Percentiles rank a stretch among this genome's conserved stretches.
These are phyloP conservation scores for Chytriomyces sp. DNA, from an alignment of 192 early-diverging fungal genomes.

Conservation along the genomic window DNA sequence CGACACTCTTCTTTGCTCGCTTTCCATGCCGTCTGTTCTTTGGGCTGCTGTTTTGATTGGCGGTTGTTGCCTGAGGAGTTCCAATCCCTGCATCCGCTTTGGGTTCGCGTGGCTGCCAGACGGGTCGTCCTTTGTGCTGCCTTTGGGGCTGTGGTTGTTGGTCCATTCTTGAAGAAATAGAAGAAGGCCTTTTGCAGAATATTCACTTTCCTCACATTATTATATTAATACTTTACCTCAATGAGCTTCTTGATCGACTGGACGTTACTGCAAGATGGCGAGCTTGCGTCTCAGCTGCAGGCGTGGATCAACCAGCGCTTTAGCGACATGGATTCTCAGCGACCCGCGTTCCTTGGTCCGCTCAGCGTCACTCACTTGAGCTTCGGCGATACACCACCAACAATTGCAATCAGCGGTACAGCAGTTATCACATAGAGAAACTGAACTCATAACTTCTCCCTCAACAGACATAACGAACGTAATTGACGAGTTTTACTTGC, in stretches of 20 bases:
- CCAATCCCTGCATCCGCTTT: not conserved
- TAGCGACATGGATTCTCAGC: slow-evolving; percentile 37
- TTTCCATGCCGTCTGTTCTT: not conserved
- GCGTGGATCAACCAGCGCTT: slow-evolving; percentile 60
- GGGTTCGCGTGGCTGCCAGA: not conserved
- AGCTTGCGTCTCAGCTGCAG: slow-evolving; percentile 46
- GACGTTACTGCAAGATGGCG: slow-evolving; percentile 52
- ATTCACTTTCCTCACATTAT: too few species aligned
- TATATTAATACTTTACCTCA: not conserved
- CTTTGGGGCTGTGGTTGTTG: too few species aligned
- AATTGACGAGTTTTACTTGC: slow-evolving; percentile 57
- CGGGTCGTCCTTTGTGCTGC: not conserved
- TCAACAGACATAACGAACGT: slow-evolving; percentile 42
- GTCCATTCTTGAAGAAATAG: too few species aligned
- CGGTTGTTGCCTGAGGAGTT: not conserved
- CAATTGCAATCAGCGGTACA: slow-evolving; percentile 46
- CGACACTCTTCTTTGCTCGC: not conserved
- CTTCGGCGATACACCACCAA: slow-evolving; percentile 59
- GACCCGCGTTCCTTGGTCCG: slow-evolving; percentile 60
- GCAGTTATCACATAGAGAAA: not conserved
- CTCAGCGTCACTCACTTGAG: slow-evolving; percentile 54
- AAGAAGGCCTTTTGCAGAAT: too few species aligned
- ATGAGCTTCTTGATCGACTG: slow-evolving; percentile 62
- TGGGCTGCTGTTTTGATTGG: not conserved
- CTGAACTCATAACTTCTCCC: not conserved